Evolutionary conservation across 805 yeast genomes (phyloP), one percentile per base, ranked within the genome.

Genomic region (Pachysolen tannophilus): DNA sequence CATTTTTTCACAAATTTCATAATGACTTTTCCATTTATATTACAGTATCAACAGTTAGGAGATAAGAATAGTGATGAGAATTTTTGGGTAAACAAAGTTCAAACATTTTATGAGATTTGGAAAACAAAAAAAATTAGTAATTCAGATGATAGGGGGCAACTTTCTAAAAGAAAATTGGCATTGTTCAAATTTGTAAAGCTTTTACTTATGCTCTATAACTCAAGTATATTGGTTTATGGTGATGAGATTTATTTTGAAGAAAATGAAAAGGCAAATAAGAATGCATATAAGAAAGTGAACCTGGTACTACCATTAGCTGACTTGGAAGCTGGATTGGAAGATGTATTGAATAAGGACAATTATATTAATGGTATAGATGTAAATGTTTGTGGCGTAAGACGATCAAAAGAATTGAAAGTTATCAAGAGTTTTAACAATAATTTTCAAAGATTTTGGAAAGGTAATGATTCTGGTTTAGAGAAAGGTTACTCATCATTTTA

Each of bases 11-110:
- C 64, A 32, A 61, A 73, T 29, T 80, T 78, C 40, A 55, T 88
- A 3, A 63, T 67, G 34, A 72, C 80, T 1, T 81, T 90, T 46
- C 97, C 98, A 1, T 79, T 87, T 49, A 61, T 92, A 21, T 56
- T 77, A 2, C 46, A 49, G 24, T 36, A 32, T 20, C 37, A 36
- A 17, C 23, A 25, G 27, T 10, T 10, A 6, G 8, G 29, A 14
- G 61, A 60, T 33, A 58, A 63, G 33, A 46, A 65, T 1, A 58
- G 67, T 27, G 67, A 72, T 29, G 69, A 70, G 28, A 74, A 75
- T 33, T 84, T 90, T 49, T 90, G 97, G 96, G 73, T 74, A 33
- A 65, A 62, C 30, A 78, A 80, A 32, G 78, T 87, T 1, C 96
- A 88, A 56, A 78, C 78, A 18, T 85, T 88, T 49, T 72, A 81